phyloP scores from a whole-genome alignment of 208 protist genomes.

The Leishmania tarentolae region DNA sequence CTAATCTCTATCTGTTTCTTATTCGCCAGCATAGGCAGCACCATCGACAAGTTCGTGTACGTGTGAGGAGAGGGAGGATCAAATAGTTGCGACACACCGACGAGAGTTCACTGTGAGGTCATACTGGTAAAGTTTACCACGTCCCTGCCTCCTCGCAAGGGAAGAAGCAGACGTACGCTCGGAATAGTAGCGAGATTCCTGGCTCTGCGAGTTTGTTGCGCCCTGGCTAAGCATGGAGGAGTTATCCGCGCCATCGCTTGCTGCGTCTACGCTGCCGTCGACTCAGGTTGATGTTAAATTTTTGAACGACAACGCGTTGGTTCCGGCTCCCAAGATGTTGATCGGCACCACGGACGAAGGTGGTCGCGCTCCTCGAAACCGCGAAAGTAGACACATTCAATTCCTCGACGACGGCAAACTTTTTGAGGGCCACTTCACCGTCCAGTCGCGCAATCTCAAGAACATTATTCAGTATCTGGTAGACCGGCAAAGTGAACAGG shows the following conservation, averaged over 20 bases:
- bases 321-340: constrained; percentile 15
- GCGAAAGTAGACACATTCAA: constrained; percentile 45
- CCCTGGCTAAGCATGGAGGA: constrained; percentile 2
- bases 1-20: not conserved
- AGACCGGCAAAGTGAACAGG: constrained; percentile 73
- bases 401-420: constrained; percentile 89
- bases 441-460: constrained; percentile 83
- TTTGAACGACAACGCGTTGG: constrained; percentile 12
- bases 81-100: not conserved
- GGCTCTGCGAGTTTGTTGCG: not conserved
- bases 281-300: constrained; percentile 23
- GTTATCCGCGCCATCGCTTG: not conserved
- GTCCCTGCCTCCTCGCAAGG: not conserved
- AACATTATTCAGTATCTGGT: constrained; percentile 79
- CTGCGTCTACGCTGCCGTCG: not conserved
- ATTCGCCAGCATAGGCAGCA: not conserved
- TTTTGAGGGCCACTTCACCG: constrained; percentile 89
- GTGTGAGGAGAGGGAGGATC: not conserved
- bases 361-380: constrained; percentile 39
- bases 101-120: not conserved
- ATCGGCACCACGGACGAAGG: constrained; percentile 31
- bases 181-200: not conserved
- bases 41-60: not conserved
- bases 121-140: not conserved
- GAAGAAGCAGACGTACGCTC: not conserved